Evolutionary conservation across 495 filamentous ascomycete genomes (phyloP).

Genomic region (Chaetomium cochliodes): DNA sequence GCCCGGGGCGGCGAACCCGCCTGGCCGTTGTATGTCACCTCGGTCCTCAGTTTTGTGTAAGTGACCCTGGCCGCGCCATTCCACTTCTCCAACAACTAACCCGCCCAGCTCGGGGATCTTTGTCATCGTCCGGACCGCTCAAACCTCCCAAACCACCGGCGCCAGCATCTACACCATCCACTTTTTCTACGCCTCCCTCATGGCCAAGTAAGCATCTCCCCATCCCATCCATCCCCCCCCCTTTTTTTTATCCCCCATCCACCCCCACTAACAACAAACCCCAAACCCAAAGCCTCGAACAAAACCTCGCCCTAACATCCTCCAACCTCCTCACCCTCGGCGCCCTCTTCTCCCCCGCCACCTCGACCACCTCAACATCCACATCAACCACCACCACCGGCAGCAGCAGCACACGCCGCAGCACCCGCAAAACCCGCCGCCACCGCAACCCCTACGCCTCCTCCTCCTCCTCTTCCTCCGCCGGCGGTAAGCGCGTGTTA

Average conservation of each 20-base stretch:
- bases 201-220: constrained; percentile 37
- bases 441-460: constrained; percentile 8
- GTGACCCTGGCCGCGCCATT: not conserved
- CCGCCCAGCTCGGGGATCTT: constrained; percentile 34
- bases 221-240: not conserved
- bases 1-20: constrained; percentile 22
- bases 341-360: constrained; percentile 33
- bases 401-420: constrained; percentile 1
- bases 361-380: constrained; percentile 6
- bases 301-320: constrained; percentile 41
- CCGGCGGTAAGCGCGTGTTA: too few species aligned
- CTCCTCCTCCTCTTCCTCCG: constrained; percentile 2
- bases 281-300: constrained; percentile 29
- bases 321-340: constrained; percentile 39
- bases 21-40: constrained; percentile 39
- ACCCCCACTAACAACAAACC: not conserved
- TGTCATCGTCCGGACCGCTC: constrained; percentile 36
- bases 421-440: not conserved
- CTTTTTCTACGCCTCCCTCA: constrained; percentile 33
- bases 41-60: constrained; percentile 33
- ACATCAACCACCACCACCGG: constrained; percentile 13
- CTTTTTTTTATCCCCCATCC: too few species aligned
- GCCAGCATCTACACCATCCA: constrained; percentile 32
- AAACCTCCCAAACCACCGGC: constrained; percentile 30
- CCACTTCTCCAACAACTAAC: too few species aligned